Percentiles rank a stretch among this genome's conserved stretches.
Evolutionary conservation across 2,329 filamentous ascomycete genomes (phyloP).

Genomic region (Alternaria panax): DNA sequence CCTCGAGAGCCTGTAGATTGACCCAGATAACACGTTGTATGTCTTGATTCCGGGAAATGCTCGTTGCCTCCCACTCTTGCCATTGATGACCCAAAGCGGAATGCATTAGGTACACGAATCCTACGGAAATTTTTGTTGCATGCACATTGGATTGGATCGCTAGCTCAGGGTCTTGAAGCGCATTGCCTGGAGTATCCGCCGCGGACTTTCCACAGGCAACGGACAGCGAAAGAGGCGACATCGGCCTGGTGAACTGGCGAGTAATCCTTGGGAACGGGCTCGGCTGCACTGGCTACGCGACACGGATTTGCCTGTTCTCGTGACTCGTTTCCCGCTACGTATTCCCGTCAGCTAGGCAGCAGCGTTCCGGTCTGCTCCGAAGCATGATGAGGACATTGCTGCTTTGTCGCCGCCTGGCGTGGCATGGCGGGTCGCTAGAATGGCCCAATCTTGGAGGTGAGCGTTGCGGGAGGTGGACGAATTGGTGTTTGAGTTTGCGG

Average conservation of each 20-base stretch:
- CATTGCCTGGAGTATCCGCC: slow-evolving; percentile 41
- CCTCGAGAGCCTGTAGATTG: slow-evolving; percentile 22
- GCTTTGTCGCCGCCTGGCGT: slow-evolving; percentile 15
- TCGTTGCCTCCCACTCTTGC: slow-evolving; percentile 22
- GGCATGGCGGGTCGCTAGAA: slow-evolving; percentile 22
- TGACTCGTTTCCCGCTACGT: slow-evolving; percentile 41
- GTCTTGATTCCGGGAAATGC: slow-evolving; percentile 17
- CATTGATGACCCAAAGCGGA: slow-evolving; percentile 13
- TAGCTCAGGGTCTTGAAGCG: slow-evolving; percentile 15
- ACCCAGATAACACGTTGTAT: slow-evolving; percentile 2
- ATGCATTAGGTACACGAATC: slow-evolving; percentile 30
- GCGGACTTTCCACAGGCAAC: slow-evolving; percentile 15
- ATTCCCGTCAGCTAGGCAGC: slow-evolving; percentile 26
- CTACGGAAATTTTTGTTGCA: slow-evolving; percentile 7
- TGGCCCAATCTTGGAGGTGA: slow-evolving; percentile 10
- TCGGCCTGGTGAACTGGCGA: slow-evolving; percentile 37
- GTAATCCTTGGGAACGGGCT: slow-evolving; percentile 16
- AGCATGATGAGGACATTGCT: slow-evolving; percentile 12
- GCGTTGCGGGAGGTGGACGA: slow-evolving; percentile 8
- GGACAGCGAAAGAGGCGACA: slow-evolving; percentile 38
- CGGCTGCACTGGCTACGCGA: slow-evolving; percentile 21
- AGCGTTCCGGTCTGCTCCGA: slow-evolving; percentile 42
- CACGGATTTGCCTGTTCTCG: slow-evolving; percentile 38
- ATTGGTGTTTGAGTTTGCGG: slow-evolving; percentile 9
- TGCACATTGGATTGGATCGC: slow-evolving; percentile 18